These are phyloP conservation scores for Alternaria sp. DNA, from an alignment of 2,329 filamentous ascomycete genomes.

Conservation along the genomic window DNA sequence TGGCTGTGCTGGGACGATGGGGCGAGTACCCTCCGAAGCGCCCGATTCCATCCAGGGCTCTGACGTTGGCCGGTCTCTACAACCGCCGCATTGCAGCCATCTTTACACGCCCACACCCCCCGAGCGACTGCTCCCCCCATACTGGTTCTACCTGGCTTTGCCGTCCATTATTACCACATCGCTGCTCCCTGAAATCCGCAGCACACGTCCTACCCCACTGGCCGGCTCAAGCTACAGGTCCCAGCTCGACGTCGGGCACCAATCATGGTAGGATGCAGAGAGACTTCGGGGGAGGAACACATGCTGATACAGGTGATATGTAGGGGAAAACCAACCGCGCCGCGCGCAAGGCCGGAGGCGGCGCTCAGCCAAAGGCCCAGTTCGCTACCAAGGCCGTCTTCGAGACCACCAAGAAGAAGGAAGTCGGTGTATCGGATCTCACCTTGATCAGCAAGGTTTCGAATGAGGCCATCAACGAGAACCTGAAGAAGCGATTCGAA, in stretches of 20 bases:
- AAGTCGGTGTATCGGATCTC: constrained; percentile 96
- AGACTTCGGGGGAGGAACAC: constrained; percentile 4
- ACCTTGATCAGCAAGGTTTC: constrained; percentile 98
- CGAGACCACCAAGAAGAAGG: constrained; percentile 97
- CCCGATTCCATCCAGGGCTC: constrained; percentile 11
- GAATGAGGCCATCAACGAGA: constrained; percentile 99
- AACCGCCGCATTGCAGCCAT: constrained; percentile 5
- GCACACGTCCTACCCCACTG: constrained; percentile 17
- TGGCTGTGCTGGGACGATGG: constrained; percentile 19
- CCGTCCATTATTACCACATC: constrained; percentile 1
- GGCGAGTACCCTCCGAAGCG: constrained; percentile 11
- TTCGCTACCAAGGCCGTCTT: constrained; percentile 96
- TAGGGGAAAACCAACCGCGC: constrained; percentile 65
- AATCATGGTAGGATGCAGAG: constrained; percentile 40
- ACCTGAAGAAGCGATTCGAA: constrained; percentile 97
- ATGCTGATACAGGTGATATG: constrained; percentile 23
- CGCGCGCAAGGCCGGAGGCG: constrained; percentile 58
- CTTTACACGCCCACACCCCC: constrained; percentile 12
- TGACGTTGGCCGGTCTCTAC: constrained; percentile 10
- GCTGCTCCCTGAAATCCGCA: constrained; percentile 3
- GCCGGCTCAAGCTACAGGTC: constrained; percentile 15
- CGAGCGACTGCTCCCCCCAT: constrained; percentile 13
- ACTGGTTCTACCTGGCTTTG: background rate
- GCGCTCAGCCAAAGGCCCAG: constrained; percentile 56
- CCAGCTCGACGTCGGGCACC: constrained; percentile 41